Percentiles rank a stretch among this genome's conserved stretches.
phyloP scores from a whole-genome alignment of 495 filamentous ascomycete genomes.

The Staphylotrichum longicolle region DNA sequence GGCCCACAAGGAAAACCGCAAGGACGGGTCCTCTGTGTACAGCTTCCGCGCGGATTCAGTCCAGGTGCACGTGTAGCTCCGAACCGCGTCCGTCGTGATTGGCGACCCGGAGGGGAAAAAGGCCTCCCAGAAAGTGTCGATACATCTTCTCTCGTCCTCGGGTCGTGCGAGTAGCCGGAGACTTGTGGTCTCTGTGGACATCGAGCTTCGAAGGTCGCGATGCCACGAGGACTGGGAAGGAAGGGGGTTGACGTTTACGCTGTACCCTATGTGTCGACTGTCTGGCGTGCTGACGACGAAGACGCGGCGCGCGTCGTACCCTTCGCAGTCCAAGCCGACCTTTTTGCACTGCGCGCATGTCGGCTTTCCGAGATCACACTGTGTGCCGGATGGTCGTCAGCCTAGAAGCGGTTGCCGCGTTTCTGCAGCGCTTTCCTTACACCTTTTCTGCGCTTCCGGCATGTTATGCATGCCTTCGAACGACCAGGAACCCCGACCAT shows the following conservation, averaged over 20 bases:
- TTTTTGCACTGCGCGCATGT: conserved; percentile 13
- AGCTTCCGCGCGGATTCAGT: conserved; percentile 16
- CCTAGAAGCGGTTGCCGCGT: too few species aligned
- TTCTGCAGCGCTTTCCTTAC: neutral
- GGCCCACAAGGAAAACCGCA: conserved; percentile 19
- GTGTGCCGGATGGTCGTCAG: too few species aligned
- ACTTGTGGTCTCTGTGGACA: neutral
- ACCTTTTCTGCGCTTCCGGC: conserved; percentile 13
- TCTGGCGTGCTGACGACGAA: conserved; percentile 21
- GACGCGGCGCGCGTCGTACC: conserved; percentile 11
- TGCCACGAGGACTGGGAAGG: too few species aligned
- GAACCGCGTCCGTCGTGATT: conserved; percentile 2
- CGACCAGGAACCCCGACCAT: conserved; percentile 16
- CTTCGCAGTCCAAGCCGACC: conserved; percentile 11
- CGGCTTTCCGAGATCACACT: conserved; percentile 15
- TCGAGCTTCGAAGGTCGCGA: too few species aligned
- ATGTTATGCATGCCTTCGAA: conserved; percentile 10
- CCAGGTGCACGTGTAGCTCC: conserved; percentile 24
- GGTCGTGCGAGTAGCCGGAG: conserved; percentile 4
- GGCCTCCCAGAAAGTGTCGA: conserved; percentile 26
- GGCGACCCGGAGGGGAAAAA: conserved; percentile 21
- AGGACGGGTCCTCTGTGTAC: conserved; percentile 13
- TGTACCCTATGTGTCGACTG: conserved; percentile 13
- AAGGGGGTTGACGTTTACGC: neutral
- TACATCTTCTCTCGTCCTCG: conserved; percentile 20